Base-by-base conservation (phyloP, 1,284 basidiomycete genomes). In the Cryptococcus sp. region DNA sequence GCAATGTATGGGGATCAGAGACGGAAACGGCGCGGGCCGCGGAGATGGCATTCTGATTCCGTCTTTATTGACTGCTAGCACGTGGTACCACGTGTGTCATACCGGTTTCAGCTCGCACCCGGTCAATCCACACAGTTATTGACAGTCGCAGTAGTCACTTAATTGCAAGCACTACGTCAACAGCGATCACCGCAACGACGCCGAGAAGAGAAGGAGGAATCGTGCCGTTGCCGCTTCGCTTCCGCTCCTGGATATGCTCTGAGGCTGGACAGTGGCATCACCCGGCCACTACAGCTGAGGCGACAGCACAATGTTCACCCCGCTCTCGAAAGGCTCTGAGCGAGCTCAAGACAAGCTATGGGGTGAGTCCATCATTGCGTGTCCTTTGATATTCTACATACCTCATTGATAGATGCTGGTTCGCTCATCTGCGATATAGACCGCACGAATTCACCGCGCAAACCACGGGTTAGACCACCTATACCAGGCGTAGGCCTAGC, bases 261-360 rank as follows among this genome's bases (percentile, higher is more conserved):
- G 30, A 35, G 30, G 5, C 13, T 35, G 25, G 6, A 6, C 4
- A 35, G 30, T 13, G 30, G 30, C 30, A 8, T 2, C 8, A 35
- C 8, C 10, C 30, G 30, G 30, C 30, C 13, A 35, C 30, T 35
- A 10, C 8, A 35, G 30, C 30, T 35, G 7, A 13, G 30, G 30
- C 13, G 13, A 35, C 30, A 35, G 30, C 42, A 19, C 17, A 39
- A 77, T 79, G 77, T 79, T 79, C 66, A 78, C 76, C 16, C 77
- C 77, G 13, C 65, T 79, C 13, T 76, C 72, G 3, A 75, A 68
- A 57, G 77, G 77, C n/a, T 76, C 74, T 23, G 77, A 79, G 60
- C 62, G 75, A 45, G 67, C 72, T 23, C 77, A 79, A 59, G 71
- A 78, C 50, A 72, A 66, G 59, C 64, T 75, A 47, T 79, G 77